phyloP scores from a whole-genome alignment of 495 filamentous ascomycete genomes.

The Alectoria sarmentosa region DNA sequence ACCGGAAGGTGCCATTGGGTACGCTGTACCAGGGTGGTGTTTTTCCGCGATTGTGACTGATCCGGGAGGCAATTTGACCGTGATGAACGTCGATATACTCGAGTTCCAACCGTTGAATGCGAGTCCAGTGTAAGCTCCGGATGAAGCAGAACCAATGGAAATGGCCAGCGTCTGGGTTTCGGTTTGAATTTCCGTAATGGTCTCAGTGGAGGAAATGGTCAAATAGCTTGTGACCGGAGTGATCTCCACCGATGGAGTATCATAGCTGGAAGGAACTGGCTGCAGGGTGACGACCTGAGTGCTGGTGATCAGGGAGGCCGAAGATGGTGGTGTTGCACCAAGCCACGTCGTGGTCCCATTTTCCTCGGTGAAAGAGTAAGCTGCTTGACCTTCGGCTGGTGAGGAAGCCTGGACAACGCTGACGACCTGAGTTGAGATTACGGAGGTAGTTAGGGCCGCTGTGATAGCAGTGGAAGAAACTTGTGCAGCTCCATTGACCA shows the following conservation, averaged over 20 bases:
- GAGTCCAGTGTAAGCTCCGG: conserved; percentile 15
- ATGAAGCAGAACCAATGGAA: not conserved
- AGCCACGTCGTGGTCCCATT: conserved; percentile 23
- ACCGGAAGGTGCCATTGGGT: not conserved
- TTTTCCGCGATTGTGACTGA: not conserved
- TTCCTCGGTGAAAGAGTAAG: conserved; percentile 20
- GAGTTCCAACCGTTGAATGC: conserved; percentile 25
- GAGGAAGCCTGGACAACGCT: conserved; percentile 11
- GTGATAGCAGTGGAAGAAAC: conserved; percentile 12
- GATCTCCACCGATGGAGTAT: not conserved
- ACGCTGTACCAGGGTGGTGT: not conserved
- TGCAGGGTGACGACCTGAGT: conserved; percentile 16
- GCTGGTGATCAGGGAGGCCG: conserved; percentile 5
- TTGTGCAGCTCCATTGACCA: conserved; percentile 9
- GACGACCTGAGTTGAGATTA: conserved; percentile 11
- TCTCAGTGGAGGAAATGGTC: conserved; percentile 11
- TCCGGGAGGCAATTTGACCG: conserved; percentile 1
- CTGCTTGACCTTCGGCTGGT: conserved; percentile 4
- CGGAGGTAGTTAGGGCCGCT: conserved; percentile 11
- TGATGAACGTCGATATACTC: conserved; percentile 14
- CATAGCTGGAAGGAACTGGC: not conserved
- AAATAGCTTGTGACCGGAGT: conserved; percentile 2
- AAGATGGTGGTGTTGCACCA: conserved; percentile 11
- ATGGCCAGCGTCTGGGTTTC: not conserved
- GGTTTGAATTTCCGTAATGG: conserved; percentile 8